These are phyloP conservation scores for Marsdenia floribunda DNA, from an alignment of 257 asterid species.

Conservation along the genomic window DNA sequence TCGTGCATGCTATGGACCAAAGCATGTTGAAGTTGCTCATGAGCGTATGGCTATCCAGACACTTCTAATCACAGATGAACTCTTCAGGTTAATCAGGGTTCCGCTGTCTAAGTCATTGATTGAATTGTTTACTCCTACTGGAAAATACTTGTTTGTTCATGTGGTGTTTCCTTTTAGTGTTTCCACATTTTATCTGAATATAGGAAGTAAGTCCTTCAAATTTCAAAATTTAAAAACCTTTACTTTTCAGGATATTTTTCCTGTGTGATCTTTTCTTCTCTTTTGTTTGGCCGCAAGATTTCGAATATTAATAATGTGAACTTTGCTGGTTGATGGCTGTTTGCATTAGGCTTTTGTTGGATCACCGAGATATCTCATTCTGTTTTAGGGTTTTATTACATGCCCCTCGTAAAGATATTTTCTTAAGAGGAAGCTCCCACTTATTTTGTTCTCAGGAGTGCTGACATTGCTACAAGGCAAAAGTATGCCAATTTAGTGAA, in stretches of 20 bases:
- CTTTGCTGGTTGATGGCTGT: neutral
- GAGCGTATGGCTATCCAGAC: conserved; percentile 95
- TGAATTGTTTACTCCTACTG: neutral
- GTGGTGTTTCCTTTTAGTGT: neutral
- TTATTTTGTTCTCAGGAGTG: conserved; percentile 42
- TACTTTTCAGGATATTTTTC: neutral
- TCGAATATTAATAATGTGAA: neutral
- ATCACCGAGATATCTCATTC: neutral
- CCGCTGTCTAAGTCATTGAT: neutral
- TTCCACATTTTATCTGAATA: neutral
- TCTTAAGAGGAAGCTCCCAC: neutral
- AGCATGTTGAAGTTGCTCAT: conserved; percentile 96
- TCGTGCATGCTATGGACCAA: conserved; percentile 98
- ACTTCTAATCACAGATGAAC: conserved; percentile 89
- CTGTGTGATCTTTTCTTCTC: neutral
- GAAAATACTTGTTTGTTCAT: neutral
- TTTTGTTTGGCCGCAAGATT: neutral
- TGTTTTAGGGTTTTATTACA: neutral
- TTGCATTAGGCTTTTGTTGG: neutral
- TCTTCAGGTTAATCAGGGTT: conserved; percentile 56
- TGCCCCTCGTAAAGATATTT: neutral
- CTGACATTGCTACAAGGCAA: conserved; percentile 66
- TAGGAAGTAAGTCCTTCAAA: neutral
- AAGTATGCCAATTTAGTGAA: conserved; percentile 70
- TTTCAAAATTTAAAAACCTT: neutral